Evolutionary conservation across 1,284 basidiomycete species (phyloP).

Genomic region (Sparassis latifolia): DNA sequence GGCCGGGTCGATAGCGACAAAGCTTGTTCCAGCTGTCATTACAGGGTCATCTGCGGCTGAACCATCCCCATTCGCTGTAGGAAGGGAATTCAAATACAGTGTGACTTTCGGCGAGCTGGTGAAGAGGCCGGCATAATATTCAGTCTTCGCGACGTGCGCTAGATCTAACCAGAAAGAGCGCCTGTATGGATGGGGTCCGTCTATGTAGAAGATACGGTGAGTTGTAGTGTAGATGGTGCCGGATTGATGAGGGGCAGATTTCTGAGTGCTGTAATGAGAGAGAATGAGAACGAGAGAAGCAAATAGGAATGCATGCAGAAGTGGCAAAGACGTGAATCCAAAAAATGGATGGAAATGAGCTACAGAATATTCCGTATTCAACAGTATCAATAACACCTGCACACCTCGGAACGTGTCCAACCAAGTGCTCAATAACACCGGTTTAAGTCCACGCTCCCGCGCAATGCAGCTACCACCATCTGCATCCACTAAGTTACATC

Average conservation of each 20-base stretch:
- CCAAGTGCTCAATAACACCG: too few relatives aligned
- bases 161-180: conserved; percentile 64
- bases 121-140: conserved; percentile 90
- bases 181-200: conserved; percentile 40
- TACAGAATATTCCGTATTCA: too few relatives aligned
- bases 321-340: too few relatives aligned
- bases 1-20: conserved; percentile 19
- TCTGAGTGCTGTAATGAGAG: conserved; percentile 58
- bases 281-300: not conserved
- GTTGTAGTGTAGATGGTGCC: conserved; percentile 76
- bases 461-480: too few relatives aligned
- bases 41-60: conserved; percentile 8
- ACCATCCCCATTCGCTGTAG: conserved; percentile 1
- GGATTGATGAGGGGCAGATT: conserved; percentile 65
- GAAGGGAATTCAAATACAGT: conserved; percentile 46
- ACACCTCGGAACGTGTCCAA: too few relatives aligned
- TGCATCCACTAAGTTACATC: too few relatives aligned
- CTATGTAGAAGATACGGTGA: conserved; percentile 82
- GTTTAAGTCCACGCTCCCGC: too few relatives aligned
- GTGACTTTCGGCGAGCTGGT: conserved; percentile 89
- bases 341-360: too few relatives aligned
- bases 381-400: too few relatives aligned
- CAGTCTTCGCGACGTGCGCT: conserved; percentile 67
- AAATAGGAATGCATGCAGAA: not conserved
- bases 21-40: conserved; percentile 1